Evolutionary conservation across 2,329 filamentous ascomycete genomes (phyloP).

Genomic region (Colletotrichum agaves): DNA sequence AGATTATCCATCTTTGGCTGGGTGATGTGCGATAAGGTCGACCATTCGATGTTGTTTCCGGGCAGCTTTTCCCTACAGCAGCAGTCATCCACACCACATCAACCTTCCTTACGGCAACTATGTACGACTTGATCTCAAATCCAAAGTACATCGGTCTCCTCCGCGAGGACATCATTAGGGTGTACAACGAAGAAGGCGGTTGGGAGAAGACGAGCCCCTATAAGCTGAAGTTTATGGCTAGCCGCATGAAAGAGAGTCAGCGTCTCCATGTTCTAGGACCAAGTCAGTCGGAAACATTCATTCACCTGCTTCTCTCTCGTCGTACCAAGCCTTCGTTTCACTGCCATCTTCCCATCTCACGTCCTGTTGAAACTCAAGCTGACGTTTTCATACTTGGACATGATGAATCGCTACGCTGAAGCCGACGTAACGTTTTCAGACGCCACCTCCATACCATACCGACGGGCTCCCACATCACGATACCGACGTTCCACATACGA

Average conservation of each 20-base stretch:
- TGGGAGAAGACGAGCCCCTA: neutral
- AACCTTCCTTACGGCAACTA: neutral
- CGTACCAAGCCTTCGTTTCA: neutral
- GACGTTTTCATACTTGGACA: neutral
- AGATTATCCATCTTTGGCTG: neutral
- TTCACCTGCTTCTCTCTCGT: rapidly evolving
- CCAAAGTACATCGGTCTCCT: neutral
- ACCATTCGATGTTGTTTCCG: neutral
- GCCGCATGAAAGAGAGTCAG: neutral
- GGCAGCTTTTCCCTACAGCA: neutral
- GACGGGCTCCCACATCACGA: neutral
- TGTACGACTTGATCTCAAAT: neutral
- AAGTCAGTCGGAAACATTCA: neutral
- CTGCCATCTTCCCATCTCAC: neutral
- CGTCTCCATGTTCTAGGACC: neutral
- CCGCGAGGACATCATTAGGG: neutral
- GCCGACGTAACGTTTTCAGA: neutral
- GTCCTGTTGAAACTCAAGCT: too few species aligned
- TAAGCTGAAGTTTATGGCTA: neutral
- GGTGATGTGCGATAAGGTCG: neutral
- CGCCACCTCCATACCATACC: neutral
- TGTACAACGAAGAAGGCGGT: neutral
- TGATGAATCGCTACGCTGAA: neutral
- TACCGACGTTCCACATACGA: neutral
- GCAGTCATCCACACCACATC: neutral